Evolutionary conservation across 2,329 filamentous ascomycete genomes (phyloP), one percentile per base, ranked within the genome.

Genomic region (Beauveria scarabaeidicola): DNA sequence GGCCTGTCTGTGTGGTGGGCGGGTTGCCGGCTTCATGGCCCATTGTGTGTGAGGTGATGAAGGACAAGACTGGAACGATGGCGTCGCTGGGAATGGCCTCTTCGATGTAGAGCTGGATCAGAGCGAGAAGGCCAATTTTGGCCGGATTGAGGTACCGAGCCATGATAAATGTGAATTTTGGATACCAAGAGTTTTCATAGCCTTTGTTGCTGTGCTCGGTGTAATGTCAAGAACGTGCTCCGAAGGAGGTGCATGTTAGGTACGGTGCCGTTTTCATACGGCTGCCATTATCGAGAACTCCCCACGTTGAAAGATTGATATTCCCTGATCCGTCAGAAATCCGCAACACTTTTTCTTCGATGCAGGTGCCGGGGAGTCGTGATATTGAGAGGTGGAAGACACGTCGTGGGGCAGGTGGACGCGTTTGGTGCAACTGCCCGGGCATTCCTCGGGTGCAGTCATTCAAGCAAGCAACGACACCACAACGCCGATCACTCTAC

Each of bases 91-190:
- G 87, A 17, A 92, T 81, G 2, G 80, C 77, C 23, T 85, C 85
- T 64, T 89, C 85, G 41, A 84, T 84, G 73, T 99, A 97, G 58
- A 97, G 80, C 66, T 91, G 84, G 56, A 94, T 82, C 57, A 99
- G 82, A 58, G 85, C 84, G 59, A 97, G 81, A 25, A 97, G 80
- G 68, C 88, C 87, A 65, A 97, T 83, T 70, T 94, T 96, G 65
- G 90, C 87, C 13, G 93, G 90, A n/a, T 90, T 96, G 50, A 97
- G 81, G 72, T 88, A 96, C 60, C 89, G 88, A 67, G 87, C 82
- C 87, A 93, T 95, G 56, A 15, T n/a, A 11, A 40, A n/a, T 19
- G 17, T 44, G 19, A 13, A 19, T 8, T 21, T 41, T 17, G n/a
- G 10, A 9, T 17, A 36, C 9, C 21, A 25, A 23, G 8, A 5